Evolutionary conservation across 2,329 filamentous ascomycete genomes (phyloP), one percentile per base, ranked within the genome.

Genomic region (Madurella fahalii): DNA sequence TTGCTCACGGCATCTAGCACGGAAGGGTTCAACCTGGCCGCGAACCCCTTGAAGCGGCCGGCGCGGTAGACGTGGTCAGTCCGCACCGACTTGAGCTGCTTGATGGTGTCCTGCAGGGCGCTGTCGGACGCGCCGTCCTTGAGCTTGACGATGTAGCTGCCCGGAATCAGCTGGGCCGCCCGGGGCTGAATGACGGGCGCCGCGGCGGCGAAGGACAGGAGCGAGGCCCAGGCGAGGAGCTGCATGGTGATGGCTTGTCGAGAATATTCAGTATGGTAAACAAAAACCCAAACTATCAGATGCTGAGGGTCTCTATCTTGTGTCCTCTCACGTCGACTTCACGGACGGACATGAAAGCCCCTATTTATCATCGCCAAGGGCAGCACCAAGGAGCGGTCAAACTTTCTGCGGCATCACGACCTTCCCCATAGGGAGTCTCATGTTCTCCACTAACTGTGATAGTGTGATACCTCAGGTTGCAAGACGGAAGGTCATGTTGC

Each of bases 81-180:
- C 12, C 47, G 40, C 42, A 48, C 53, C 4, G 52, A 40, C 34
- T 58, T 54, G 43, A 60, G 20, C 9, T 55, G 51, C 39, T 47
- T 46, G 50, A 67, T 46, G 47, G 63, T 54, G 11, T 60, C 50
- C 44, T 70, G 63, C 13, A 74, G 56, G 25, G 65, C 44, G 11
- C 52, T 46, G 12, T 68, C 58, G n/a, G 68, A 56, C 46, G 67
- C 62, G 40, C 69, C 65, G 32, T 70, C 65, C 66, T 73, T 74
- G 54, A 77, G 57, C 66, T 73, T 75, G 63, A 77, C 70, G 48
- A 77, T 75, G 65, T 73, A 77, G 54, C 69, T 69, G 58, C 68
- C 69, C 3, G 70, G 69, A 54, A 76, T 70, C 20, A 69, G 59
- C 49, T 64, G 53, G 32, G 66, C 67, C 48, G 62, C 66, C 53